These are phyloP conservation scores for Eimeria necatrix DNA, from an alignment of 169 alveolate species.

Conservation along the genomic window DNA sequence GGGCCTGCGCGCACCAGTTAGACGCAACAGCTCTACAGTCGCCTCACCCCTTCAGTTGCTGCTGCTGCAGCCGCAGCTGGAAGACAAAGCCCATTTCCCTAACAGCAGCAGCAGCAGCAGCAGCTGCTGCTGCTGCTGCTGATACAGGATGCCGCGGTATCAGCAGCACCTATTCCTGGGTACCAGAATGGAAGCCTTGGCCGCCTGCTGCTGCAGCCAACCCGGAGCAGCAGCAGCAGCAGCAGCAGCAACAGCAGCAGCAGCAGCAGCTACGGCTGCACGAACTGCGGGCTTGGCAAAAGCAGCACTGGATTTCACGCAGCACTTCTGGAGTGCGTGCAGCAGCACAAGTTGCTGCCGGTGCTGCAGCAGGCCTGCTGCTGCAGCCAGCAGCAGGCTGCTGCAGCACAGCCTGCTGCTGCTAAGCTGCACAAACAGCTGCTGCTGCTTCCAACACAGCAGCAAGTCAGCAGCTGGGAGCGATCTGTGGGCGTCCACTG, in stretches of 20 bases:
- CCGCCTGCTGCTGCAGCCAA: too few species aligned
- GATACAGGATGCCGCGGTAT: not conserved
- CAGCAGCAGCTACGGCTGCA: not conserved
- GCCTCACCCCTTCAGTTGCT: not conserved
- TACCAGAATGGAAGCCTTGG: too few species aligned
- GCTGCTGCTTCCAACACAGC: not conserved
- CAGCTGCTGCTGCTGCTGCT: constrained; percentile 2
- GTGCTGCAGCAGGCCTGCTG: not conserved
- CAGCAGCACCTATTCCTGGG: too few species aligned
- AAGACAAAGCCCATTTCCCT: not conserved
- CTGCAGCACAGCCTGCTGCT: too few species aligned
- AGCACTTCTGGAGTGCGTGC: not conserved
- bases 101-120: too few species aligned
- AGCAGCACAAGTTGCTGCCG: not conserved
- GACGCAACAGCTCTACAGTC: not conserved
- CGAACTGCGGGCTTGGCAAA: too few species aligned
- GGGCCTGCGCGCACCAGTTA: too few species aligned
- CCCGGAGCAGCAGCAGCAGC: too few species aligned
- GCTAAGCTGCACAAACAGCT: not conserved
- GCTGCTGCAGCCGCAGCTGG: not conserved
- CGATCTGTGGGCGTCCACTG: not conserved
- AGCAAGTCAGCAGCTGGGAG: not conserved
- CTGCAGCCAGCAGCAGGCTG: not conserved
- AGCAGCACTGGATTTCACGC: too few species aligned
- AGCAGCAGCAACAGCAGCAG: too few species aligned